Percentiles rank a stretch among this genome's conserved stretches.
phyloP scores from a whole-genome alignment of 1,284 basidiomycete species.

The Afroboletus lepidellus region DNA sequence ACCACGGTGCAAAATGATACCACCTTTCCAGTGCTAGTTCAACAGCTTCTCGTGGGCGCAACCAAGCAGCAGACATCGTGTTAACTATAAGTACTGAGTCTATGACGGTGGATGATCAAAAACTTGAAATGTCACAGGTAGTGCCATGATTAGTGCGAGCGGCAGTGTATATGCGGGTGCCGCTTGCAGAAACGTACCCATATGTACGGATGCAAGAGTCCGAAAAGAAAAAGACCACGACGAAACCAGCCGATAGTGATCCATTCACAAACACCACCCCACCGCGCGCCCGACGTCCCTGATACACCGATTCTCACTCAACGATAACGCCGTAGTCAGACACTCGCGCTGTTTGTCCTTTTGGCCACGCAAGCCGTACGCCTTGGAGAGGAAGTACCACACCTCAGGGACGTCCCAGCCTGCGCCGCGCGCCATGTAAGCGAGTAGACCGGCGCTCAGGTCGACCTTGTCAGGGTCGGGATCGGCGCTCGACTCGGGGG shows the following conservation, averaged over 20 bases:
- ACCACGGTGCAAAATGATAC: no score
- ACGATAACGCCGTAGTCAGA: constrained; percentile 65
- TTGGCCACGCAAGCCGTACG: constrained; percentile 72
- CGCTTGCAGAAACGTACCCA: no score
- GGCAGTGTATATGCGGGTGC: no score
- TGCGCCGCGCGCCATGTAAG: constrained; percentile 56
- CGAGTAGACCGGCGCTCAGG: constrained; percentile 68
- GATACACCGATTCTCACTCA: constrained; percentile 69
- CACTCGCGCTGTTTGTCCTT: constrained; percentile 74
- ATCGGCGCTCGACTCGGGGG: constrained; percentile 21
- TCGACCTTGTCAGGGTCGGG: constrained; percentile 58
- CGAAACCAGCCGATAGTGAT: no score
- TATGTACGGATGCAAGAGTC: no score
- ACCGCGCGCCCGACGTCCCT: constrained; percentile 62
- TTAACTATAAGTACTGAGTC: no score
- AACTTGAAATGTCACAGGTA: no score
- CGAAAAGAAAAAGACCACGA: neutral
- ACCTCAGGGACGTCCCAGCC: constrained; percentile 92
- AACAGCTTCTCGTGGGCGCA: no score
- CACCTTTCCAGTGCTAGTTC: no score
- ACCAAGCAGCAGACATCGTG: no score
- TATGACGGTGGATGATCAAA: no score
- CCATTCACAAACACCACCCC: constrained; percentile 65
- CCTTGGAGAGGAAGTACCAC: constrained; percentile 86
- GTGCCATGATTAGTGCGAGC: no score